Evolutionary conservation across 2,329 filamentous ascomycete genomes (phyloP), one percentile per base, ranked within the genome.

Genomic region (Tetracladium maxilliforme): DNA sequence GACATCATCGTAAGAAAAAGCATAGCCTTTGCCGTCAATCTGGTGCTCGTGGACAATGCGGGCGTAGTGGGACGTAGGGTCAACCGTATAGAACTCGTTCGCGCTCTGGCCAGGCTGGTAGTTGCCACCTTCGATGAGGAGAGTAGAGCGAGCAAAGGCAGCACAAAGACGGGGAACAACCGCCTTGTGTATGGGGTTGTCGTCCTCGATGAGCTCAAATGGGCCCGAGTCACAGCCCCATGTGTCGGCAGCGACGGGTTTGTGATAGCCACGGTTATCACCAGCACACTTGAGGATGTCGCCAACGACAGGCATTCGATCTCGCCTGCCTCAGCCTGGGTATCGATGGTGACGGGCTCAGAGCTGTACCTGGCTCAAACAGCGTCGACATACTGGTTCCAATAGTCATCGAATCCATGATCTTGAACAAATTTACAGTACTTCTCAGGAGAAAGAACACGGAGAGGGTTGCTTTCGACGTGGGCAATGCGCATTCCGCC

Each of bases 111-210:
- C 53, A 10, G 66, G 70, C 49, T 65, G 70, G n/a, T n/a, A n/a
- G n/a, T n/a, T n/a, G 35, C 41, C 38, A n/a, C 44, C 26, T 37
- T 64, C 51, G 12, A 48, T 41, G 24, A 79, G 48, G 31, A 90
- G 49, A 8, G 76, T 86, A 17, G 66, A 72, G 13, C 81, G 64
- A 49, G 86, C 83, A 39, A 87, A 68, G 1, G 75, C 78, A 2
- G 81, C 80, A 1, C 75, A 66, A 9, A 90, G 51, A n/a, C 81
- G 62, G 0, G 81, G 77, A 7, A 73, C 72, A 28, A 86, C 64
- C 19, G 72, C 71, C 31, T 66, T 63, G n/a, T n/a, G n/a, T 57
- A 39, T 58, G 49, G 24, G 51, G 47, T 41, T 58, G 24, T 41
- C 57, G 31, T 66, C 64, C 57, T 39, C 58, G 35, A 62, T 40